Base-by-base conservation (phyloP, 1,284 basidiomycete species). In the Moniliophthora roreri region DNA sequence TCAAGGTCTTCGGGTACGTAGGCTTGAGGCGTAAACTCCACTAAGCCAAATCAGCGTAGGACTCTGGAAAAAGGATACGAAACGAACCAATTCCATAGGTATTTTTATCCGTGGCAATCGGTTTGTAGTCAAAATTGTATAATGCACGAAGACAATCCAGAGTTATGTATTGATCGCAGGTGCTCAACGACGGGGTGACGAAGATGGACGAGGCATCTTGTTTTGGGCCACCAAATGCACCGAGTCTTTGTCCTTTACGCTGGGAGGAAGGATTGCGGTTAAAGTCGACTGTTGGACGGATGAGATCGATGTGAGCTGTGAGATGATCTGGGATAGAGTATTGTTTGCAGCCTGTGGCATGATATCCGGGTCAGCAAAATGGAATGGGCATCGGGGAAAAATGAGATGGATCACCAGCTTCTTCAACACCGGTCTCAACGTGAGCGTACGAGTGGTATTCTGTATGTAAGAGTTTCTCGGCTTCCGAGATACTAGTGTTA, bases 401-500 rank as follows among this genome's bases (percentile, higher is more conserved):
- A 36, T 39, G 39, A 34, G n/a, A n/a, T n/a, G 13, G 10, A 7
- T 23, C 16, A 68, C 67, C 63, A 16, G 69, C 55, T 35, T 71
- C 68, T 39, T 68, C 62, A 4, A 62, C 63, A 2, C 65, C 76
- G 1, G 71, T 68, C 21, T 51, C 53, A 15, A 62, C 54, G 51
- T 79, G 78, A 6, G 55, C 64, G 58, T 76, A 81, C 16, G 76
- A 67, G 57, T 74, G 70, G 63, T 81, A 82, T 55, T 80, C 73
- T 1, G 79, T 71, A 46, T 71, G 68, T 44, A 82, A 63, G 1
- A 82, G 65, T 8, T 66, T 60, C 60, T 81, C 79, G 0, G 72
- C 72, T 58, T 81, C 76, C 20, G 60, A 65, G 15, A 75, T 63
- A 1, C 73, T 75, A 4, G 74, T 73, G 56, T 78, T 71, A 36